These are phyloP conservation scores for Viola odorata DNA, from an alignment of 345 rosid genomes.

Conservation along the genomic window DNA sequence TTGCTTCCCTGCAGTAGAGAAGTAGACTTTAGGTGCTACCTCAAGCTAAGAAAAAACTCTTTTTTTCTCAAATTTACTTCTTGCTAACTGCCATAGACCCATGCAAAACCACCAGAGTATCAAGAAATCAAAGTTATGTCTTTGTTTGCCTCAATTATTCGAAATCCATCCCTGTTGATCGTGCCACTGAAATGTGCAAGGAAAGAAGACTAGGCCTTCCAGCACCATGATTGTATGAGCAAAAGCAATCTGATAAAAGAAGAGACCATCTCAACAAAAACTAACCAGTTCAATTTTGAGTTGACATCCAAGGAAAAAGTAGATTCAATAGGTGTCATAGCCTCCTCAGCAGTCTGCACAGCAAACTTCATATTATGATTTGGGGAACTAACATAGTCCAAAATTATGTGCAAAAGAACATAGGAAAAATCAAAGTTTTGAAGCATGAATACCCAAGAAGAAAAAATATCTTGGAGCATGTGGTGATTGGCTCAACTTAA, in stretches of 20 bases:
- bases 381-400: slow-evolving; percentile 6
- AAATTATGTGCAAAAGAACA: neutral
- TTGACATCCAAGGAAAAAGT: slow-evolving; percentile 21
- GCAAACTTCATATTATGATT: slow-evolving; percentile 13
- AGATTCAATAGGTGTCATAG: slow-evolving; percentile 31
- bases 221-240: neutral
- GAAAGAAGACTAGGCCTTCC: too few relatives aligned
- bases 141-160: too few relatives aligned
- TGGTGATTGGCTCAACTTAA: neutral
- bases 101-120: too few relatives aligned
- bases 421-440: neutral
- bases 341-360: slow-evolving; percentile 28
- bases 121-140: too few relatives aligned
- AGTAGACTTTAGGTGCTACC: slow-evolving; percentile 3
- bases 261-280: neutral
- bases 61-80: too few relatives aligned
- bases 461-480: slow-evolving; percentile 3
- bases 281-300: slow-evolving; percentile 29
- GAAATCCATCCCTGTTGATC: too few relatives aligned
- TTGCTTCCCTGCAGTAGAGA: slow-evolving; percentile 27
- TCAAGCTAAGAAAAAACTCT: too few relatives aligned
- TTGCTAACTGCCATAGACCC: too few relatives aligned
- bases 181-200: too few relatives aligned
- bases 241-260: slow-evolving; percentile 4
- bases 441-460: neutral